Conservation (phyloP, 495 filamentous ascomycete species). For the Collariella sp. region DNA sequence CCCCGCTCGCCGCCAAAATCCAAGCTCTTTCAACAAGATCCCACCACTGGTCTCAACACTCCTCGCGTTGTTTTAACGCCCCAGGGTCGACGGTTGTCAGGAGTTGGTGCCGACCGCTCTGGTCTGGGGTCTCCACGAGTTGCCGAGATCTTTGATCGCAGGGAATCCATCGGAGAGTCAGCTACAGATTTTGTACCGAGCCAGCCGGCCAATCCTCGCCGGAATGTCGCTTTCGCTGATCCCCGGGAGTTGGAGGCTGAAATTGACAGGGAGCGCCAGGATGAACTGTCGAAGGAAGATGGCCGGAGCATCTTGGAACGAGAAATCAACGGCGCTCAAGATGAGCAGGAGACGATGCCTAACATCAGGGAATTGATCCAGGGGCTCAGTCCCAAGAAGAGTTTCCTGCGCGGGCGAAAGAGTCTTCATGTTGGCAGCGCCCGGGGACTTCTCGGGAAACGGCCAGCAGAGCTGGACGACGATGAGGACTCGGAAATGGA, state of each 20-base stretch:
- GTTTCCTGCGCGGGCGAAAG: constrained; percentile 56
- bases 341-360: constrained; percentile 51
- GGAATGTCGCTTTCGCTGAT: constrained; percentile 56
- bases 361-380: constrained; percentile 70
- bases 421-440: constrained; percentile 70
- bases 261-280: constrained; percentile 56
- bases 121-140: constrained; percentile 75
- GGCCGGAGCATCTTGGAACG: constrained; percentile 46
- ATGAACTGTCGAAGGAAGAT: constrained; percentile 55
- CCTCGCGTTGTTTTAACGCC: constrained; percentile 60
- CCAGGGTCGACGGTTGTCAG: constrained; percentile 54
- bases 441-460: constrained; percentile 64
- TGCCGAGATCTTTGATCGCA: constrained; percentile 61
- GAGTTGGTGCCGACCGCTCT: constrained; percentile 63
- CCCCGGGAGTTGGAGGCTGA: constrained; percentile 59
- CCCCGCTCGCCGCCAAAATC: constrained; percentile 25
- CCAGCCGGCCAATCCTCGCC: constrained; percentile 18
- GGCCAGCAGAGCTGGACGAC: constrained; percentile 55
- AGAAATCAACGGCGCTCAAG: constrained; percentile 38
- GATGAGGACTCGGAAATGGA: constrained; percentile 56
- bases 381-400: constrained; percentile 69
- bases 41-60: constrained; percentile 48
- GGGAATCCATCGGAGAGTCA: constrained; percentile 60
- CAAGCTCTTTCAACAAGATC: constrained; percentile 50
- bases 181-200: constrained; percentile 53